phyloP scores from a whole-genome alignment of 495 filamentous ascomycete species.

The Xylaria scruposa region DNA sequence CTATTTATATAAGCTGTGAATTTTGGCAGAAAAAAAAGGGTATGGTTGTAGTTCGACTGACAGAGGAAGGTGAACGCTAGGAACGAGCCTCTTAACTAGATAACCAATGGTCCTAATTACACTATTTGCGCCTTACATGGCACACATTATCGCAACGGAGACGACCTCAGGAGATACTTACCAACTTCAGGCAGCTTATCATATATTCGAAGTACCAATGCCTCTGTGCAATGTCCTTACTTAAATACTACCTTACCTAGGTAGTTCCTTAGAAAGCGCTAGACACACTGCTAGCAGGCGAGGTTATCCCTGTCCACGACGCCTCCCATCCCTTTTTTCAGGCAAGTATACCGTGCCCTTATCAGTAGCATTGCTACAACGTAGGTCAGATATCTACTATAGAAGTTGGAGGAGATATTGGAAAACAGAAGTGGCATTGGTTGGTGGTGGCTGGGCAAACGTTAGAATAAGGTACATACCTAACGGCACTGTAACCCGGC shows the following conservation, averaged over 20 bases:
- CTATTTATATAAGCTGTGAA: conserved; percentile 1
- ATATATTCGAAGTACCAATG: not conserved
- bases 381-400: not conserved
- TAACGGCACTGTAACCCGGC: conserved; percentile 10
- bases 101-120: not conserved
- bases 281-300: not conserved
- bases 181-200: not conserved
- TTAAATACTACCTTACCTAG: too few relatives aligned
- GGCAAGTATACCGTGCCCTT: not conserved
- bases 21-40: not conserved
- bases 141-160: not conserved
- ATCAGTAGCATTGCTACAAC: conserved; percentile 1
- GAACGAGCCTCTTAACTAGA: not conserved
- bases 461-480: conserved; percentile 1
- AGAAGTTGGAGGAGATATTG: not conserved
- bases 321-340: too few relatives aligned
- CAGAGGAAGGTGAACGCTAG: too few relatives aligned
- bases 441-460: not conserved
- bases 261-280: not conserved
- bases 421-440: not conserved
- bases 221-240: not conserved
- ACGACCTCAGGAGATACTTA: not conserved
- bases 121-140: not conserved
- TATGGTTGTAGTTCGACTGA: too few relatives aligned
- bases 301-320: not conserved